A percentile compares a stretch with the other conserved stretches of the same genome.
phyloP scores from a whole-genome alignment of 164 flowering plant genomes.

The Chloranthus sessilifolius region DNA sequence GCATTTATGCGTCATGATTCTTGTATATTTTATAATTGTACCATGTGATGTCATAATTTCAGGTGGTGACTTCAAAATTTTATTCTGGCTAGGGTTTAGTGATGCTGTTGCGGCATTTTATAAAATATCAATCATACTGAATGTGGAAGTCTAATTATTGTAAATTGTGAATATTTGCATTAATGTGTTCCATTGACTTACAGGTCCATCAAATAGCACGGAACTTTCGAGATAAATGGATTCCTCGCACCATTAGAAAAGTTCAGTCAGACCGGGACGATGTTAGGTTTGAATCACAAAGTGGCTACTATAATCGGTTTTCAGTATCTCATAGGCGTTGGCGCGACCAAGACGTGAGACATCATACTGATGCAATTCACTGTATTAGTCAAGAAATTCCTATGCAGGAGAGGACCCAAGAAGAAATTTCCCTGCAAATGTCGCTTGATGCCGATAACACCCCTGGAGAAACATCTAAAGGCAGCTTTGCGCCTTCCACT shows the following conservation, averaged over 20 bases:
- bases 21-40: too few relatives aligned
- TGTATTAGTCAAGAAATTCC: constrained; percentile 17
- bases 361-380: constrained; percentile 33
- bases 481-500: constrained; percentile 16
- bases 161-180: too few relatives aligned
- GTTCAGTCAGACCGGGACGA: constrained; percentile 39
- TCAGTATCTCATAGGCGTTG: constrained; percentile 26
- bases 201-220: constrained; percentile 93
- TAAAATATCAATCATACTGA: too few relatives aligned
- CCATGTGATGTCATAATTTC: too few relatives aligned
- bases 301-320: constrained; percentile 23
- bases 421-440: too few relatives aligned
- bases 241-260: constrained; percentile 46
- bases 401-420: background rate
- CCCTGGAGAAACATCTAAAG: constrained; percentile 6
- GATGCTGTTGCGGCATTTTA: too few relatives aligned
- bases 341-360: constrained; percentile 33
- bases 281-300: constrained; percentile 29
- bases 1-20: too few relatives aligned
- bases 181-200: background rate
- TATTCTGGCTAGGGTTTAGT: too few relatives aligned
- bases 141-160: too few relatives aligned
- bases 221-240: constrained; percentile 71
- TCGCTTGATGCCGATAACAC: constrained; percentile 15
- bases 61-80: too few relatives aligned